phyloP scores from a whole-genome alignment of 768 basidiomycete genomes.

The Serendipita sp. region DNA sequence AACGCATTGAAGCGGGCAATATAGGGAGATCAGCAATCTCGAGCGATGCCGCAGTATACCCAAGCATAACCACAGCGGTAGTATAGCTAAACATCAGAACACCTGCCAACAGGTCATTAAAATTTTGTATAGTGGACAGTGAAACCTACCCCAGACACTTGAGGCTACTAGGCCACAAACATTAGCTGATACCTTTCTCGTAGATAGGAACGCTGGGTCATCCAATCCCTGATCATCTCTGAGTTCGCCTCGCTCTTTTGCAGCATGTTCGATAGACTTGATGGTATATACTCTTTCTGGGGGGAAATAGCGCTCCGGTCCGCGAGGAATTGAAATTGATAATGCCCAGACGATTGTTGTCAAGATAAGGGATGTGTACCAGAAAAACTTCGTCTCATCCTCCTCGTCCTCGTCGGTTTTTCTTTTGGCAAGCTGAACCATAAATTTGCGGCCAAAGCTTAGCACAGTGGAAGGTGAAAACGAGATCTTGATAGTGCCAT shows the following conservation, averaged over 20 bases:
- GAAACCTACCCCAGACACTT: neutral
- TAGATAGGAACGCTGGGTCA: neutral
- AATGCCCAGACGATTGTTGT: constrained; percentile 32
- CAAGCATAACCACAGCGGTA: constrained; percentile 74
- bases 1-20: constrained; percentile 55
- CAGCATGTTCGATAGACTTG: constrained; percentile 35
- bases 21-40: constrained; percentile 83
- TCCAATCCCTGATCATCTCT: constrained; percentile 10
- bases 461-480: neutral
- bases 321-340: constrained; percentile 40
- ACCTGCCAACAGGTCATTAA: constrained; percentile 19
- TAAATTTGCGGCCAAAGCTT: neutral
- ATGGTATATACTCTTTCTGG: constrained; percentile 57
- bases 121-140: neutral
- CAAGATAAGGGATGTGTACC: constrained; percentile 35
- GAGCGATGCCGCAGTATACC: constrained; percentile 51
- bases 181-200: neutral
- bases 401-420: neutral
- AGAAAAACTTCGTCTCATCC: constrained; percentile 20
- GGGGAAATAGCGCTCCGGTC: constrained; percentile 61
- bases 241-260: neutral
- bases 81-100: constrained; percentile 73
- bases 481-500: neutral
- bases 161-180: neutral
- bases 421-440: neutral